Evolutionary conservation across 2,329 filamentous ascomycete species (phyloP), one percentile per base, ranked within the genome.

Genomic region (Cercospora citrullina): DNA sequence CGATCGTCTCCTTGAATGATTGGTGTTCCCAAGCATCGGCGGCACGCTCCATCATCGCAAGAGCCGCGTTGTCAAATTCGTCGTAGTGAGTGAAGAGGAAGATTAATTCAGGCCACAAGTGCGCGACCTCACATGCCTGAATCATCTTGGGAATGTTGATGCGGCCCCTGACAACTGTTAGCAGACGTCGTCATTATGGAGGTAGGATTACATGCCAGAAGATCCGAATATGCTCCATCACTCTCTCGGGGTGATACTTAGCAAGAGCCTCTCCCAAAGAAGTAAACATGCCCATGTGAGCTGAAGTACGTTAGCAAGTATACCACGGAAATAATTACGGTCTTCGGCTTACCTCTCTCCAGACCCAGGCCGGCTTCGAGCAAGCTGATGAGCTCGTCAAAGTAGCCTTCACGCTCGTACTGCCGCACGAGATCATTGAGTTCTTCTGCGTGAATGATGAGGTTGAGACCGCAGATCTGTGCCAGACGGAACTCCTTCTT

Each of bases 401-500:
- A 99, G 86, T 97, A 99, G 68, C 95, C 95, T 75, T 97, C 94
- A 73, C 87, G 87, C 86, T 99, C 96, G 79, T 99, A 99, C 79
- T 98, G 93, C 84, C 94, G 94, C 75, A 98, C 94, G 39, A 99
- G 88, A 73, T 92, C 90, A 77, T 93, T 88, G 62, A 99, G 85
- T 80, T 99, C 95, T 81, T 99, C 95, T 28, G 96, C 95, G 81
- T 99, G 94, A 26, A 99, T 90, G 76, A 99, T 97, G 68, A 99
- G 86, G 84, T 99, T 98, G 69, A 99, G 89, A 86, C 96, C 96
- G 77, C 95, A 99, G 75, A 99, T 99, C 83, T 98, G 95, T 28
- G 96, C 95, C 68, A 99, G 90, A 70, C 94, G 92, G 89, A 99
- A 99, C 80, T 99, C 95, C 85, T 97, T 98, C 89, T 98, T 99